Evolutionary conservation across 2,329 filamentous ascomycete genomes (phyloP).

Genomic region (Rhytidhysteron rufulum): DNA sequence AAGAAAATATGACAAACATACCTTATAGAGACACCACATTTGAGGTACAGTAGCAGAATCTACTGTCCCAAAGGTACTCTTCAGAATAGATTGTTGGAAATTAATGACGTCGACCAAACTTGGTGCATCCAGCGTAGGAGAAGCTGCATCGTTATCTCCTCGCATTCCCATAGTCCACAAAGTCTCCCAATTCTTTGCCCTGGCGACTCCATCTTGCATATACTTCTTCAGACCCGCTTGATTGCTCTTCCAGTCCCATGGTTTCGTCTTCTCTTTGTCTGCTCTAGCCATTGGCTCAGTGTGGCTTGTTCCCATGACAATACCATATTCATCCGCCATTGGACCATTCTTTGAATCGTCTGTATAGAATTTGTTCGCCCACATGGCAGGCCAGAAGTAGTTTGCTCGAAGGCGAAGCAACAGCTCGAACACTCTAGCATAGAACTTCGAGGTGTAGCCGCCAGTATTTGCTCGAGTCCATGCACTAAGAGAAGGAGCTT

Average conservation of each 20-base stretch:
- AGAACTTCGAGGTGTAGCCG: slow-evolving; percentile 56
- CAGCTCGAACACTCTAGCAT: slow-evolving; percentile 64
- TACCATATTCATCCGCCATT: slow-evolving; percentile 65
- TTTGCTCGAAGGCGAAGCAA: slow-evolving; percentile 66
- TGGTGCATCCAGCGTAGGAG: slow-evolving; percentile 16
- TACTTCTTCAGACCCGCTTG: slow-evolving; percentile 20
- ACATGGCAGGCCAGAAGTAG: slow-evolving; percentile 69
- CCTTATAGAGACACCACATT: slow-evolving; percentile 66
- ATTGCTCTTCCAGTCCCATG: slow-evolving; percentile 26
- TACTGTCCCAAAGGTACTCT: slow-evolving; percentile 47
- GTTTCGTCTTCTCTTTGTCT: slow-evolving; percentile 38
- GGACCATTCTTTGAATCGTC: slow-evolving; percentile 65
- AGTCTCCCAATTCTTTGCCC: slow-evolving; percentile 59
- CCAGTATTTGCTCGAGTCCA: slow-evolving; percentile 56
- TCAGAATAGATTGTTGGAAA: slow-evolving; percentile 55
- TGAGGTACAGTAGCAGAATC: slow-evolving; percentile 55
- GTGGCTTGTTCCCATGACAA: slow-evolving; percentile 67
- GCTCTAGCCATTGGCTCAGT: slow-evolving; percentile 64
- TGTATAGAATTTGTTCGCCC: slow-evolving; percentile 65
- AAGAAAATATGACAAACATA: not conserved
- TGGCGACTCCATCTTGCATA: slow-evolving; percentile 19
- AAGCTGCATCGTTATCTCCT: slow-evolving; percentile 60
- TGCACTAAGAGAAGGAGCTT: slow-evolving; percentile 60
- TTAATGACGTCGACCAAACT: slow-evolving; percentile 54
- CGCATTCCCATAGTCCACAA: slow-evolving; percentile 65